A percentile compares a stretch with the other conserved stretches of the same genome.
Evolutionary conservation across 768 basidiomycete genomes (phyloP).

Genomic region (Artomyces pyxidatus): DNA sequence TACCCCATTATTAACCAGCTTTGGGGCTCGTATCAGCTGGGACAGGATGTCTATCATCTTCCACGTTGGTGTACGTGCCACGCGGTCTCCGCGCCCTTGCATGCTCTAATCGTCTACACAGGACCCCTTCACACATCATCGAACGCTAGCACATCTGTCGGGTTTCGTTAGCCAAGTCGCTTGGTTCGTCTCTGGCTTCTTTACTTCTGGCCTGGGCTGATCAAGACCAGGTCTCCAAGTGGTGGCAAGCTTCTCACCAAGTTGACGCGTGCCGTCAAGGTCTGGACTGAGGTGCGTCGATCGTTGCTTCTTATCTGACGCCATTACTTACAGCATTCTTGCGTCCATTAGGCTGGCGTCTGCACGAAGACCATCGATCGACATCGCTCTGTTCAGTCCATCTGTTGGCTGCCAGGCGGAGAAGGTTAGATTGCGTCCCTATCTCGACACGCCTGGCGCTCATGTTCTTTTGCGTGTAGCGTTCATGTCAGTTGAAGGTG

Average conservation of each 20-base stretch:
- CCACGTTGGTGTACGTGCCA: conserved; percentile 53
- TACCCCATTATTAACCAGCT: too few species aligned
- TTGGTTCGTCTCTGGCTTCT: conserved; percentile 34
- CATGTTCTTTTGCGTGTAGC: conserved; percentile 27
- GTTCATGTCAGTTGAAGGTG: conserved; percentile 66
- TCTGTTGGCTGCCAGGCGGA: conserved; percentile 62
- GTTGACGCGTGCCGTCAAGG: conserved; percentile 53
- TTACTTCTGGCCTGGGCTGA: neutral
- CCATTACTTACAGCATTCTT: too few species aligned
- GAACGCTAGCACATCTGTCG: conserved; percentile 55
- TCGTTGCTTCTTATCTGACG: conserved; percentile 1
- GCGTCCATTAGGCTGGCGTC: conserved; percentile 68
- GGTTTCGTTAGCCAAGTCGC: conserved; percentile 76
- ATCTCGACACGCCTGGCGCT: neutral
- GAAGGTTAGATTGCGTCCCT: conserved; percentile 33
- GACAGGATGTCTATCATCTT: conserved; percentile 64
- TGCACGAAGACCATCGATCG: conserved; percentile 60
- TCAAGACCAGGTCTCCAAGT: conserved; percentile 47
- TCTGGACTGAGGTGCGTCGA: conserved; percentile 58
- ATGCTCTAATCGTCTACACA: conserved; percentile 17
- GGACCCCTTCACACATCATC: conserved; percentile 53
- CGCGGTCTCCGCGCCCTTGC: too few species aligned
- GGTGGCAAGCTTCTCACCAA: conserved; percentile 59
- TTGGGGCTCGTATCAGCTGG: too few species aligned
- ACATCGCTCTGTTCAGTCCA: conserved; percentile 44